Evolutionary conservation across 2,329 filamentous ascomycete genomes (phyloP).

Genomic region (Orbilia quercus): DNA sequence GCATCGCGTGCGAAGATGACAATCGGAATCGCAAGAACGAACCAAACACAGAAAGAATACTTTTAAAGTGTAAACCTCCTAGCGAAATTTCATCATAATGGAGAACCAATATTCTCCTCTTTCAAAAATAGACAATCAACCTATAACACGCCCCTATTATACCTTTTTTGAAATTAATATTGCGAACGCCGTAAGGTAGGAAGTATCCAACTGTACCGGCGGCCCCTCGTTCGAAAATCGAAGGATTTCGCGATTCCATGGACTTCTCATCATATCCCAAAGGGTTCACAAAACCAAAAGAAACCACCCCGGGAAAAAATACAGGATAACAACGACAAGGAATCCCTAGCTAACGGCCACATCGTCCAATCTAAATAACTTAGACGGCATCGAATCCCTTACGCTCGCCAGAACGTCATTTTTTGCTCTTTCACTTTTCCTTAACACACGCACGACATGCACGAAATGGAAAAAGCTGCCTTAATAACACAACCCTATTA

Average conservation of each 20-base stretch:
- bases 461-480: slow-evolving; percentile 16
- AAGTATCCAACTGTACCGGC: slow-evolving; percentile 38
- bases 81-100: neutral
- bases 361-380: slow-evolving; percentile 30
- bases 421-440: slow-evolving; percentile 5
- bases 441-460: neutral
- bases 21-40: no score
- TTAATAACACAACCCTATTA: slow-evolving; percentile 7
- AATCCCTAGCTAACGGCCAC: slow-evolving; percentile 11
- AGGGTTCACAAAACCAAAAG: slow-evolving; percentile 18
- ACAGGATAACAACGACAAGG: slow-evolving; percentile 16
- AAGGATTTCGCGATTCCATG: slow-evolving; percentile 34
- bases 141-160: slow-evolving; percentile 6
- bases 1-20: no score
- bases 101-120: neutral
- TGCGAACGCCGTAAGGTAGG: slow-evolving; percentile 3
- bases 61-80: no score
- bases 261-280: no score
- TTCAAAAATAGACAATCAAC: slow-evolving; percentile 10
- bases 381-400: slow-evolving; percentile 16
- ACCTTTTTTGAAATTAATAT: neutral
- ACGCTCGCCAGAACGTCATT: slow-evolving; percentile 31
- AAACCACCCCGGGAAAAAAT: neutral
- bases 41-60: neutral
- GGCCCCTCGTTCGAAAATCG: slow-evolving; percentile 3